Conservation (phyloP, 768 basidiomycete species). For the Boletellus ananiceps region DNA sequence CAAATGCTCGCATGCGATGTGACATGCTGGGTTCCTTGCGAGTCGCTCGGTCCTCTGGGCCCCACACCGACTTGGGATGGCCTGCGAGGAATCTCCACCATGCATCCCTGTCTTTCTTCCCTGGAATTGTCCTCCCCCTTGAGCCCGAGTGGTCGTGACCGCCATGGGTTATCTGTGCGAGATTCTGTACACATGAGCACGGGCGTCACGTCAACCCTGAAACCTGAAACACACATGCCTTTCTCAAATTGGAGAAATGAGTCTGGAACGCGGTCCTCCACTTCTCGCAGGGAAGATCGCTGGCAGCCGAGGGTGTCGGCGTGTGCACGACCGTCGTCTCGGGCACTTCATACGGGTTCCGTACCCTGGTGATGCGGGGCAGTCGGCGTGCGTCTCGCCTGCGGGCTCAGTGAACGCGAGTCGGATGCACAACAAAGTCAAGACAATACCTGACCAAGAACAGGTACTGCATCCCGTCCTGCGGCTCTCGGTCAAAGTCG, state of each 20-base stretch:
- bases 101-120: constrained; percentile 63
- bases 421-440: not conserved
- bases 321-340: constrained; percentile 23
- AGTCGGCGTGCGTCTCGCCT: constrained; percentile 70
- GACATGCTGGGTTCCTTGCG: constrained; percentile 10
- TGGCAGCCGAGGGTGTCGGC: constrained; percentile 21
- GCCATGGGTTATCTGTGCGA: constrained; percentile 49
- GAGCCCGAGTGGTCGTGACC: constrained; percentile 3
- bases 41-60: constrained; percentile 29
- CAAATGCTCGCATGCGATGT: constrained; percentile 35
- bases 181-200: constrained; percentile 47
- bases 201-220: not conserved
- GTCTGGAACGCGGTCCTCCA: constrained; percentile 59
- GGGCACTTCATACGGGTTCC: constrained; percentile 60
- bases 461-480: constrained; percentile 74
- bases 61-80: constrained; percentile 64
- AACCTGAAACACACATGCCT: constrained; percentile 28
- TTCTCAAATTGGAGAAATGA: constrained; percentile 63
- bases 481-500: constrained; percentile 59
- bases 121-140: constrained; percentile 48
- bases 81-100: constrained; percentile 83
- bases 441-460: constrained; percentile 68
- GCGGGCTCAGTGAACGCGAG: constrained; percentile 9
- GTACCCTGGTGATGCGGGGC: constrained; percentile 59
- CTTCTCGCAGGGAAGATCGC: constrained; percentile 55